Evolutionary conservation across 305 asterid genomes (phyloP).

Genomic region (Fraxinus dipetala): DNA sequence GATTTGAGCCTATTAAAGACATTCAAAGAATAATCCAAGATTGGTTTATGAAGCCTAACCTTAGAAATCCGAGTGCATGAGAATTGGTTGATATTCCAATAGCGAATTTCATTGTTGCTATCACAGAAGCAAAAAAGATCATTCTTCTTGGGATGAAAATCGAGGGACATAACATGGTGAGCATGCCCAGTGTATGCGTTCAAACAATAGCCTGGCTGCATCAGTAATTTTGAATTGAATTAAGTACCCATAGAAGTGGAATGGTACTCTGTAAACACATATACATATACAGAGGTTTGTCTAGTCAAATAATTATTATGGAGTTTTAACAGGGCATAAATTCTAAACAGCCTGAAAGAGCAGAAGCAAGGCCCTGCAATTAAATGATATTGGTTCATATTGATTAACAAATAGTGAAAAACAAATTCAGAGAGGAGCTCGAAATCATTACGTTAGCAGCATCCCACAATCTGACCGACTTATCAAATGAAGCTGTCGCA

Average conservation of each 20-base stretch:
- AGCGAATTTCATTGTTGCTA: conserved; percentile 74
- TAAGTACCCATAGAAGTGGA: conserved; percentile 6
- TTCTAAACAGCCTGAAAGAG: neutral
- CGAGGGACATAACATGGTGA: conserved; percentile 79
- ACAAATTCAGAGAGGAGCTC: conserved; percentile 5
- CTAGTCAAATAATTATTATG: neutral
- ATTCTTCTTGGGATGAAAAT: conserved; percentile 93
- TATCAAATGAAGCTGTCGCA: conserved; percentile 89
- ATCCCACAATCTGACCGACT: conserved; percentile 98
- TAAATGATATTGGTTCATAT: neutral
- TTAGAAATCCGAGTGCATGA: conserved; percentile 72
- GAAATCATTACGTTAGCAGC: conserved; percentile 65
- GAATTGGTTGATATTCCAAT: conserved; percentile 74
- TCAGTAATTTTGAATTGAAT: conserved; percentile 24
- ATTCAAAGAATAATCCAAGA: neutral
- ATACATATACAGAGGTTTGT: neutral
- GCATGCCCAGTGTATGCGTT: conserved; percentile 76
- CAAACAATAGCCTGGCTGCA: conserved; percentile 91
- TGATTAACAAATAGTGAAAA: conserved; percentile 21
- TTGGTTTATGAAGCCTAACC: conserved; percentile 40
- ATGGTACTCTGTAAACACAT: neutral
- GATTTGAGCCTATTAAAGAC: neutral
- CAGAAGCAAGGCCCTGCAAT: neutral
- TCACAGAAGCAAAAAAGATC: conserved; percentile 91
- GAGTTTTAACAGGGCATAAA: neutral